Evolutionary conservation across 2,329 filamentous ascomycete genomes (phyloP).

Genomic region (Aspergillus melleus): DNA sequence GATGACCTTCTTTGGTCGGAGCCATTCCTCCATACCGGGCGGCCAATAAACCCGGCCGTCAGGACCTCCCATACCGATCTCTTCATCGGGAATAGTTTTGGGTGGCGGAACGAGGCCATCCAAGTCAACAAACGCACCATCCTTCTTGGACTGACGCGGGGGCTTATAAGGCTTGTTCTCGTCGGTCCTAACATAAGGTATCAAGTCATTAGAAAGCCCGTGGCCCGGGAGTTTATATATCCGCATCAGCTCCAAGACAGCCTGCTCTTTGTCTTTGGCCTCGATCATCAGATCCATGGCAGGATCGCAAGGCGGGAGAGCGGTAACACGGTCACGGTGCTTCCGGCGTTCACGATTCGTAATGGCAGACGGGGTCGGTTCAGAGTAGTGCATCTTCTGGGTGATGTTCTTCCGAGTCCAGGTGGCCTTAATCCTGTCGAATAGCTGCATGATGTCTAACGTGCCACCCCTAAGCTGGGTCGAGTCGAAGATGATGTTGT

Average conservation of each 20-base stretch:
- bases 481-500: slow-evolving; percentile 87
- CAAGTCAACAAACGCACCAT: slow-evolving; percentile 36
- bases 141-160: slow-evolving; percentile 49
- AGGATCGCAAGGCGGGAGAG: slow-evolving; percentile 75
- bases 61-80: slow-evolving; percentile 83
- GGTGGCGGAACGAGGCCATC: slow-evolving; percentile 46
- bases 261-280: slow-evolving; percentile 96
- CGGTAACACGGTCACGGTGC: slow-evolving; percentile 76
- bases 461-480: slow-evolving; percentile 78
- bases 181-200: slow-evolving; percentile 74
- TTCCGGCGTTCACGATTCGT: slow-evolving; percentile 78
- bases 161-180: slow-evolving; percentile 64
- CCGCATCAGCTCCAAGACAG: slow-evolving; percentile 90
- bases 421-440: slow-evolving; percentile 74
- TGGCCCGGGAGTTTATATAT: slow-evolving; percentile 81
- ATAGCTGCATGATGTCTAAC: slow-evolving; percentile 73
- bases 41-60: slow-evolving; percentile 88
- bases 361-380: slow-evolving; percentile 72
- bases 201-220: slow-evolving; percentile 71
- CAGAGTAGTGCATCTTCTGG: slow-evolving; percentile 97
- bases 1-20: slow-evolving; percentile 70
- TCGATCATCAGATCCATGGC: slow-evolving; percentile 99
- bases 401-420: slow-evolving; percentile 83
- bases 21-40: slow-evolving; percentile 83
- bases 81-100: slow-evolving; percentile 60